Conservation (phyloP, 2,329 filamentous ascomycete genomes). For the Fusarium staphyleae region DNA sequence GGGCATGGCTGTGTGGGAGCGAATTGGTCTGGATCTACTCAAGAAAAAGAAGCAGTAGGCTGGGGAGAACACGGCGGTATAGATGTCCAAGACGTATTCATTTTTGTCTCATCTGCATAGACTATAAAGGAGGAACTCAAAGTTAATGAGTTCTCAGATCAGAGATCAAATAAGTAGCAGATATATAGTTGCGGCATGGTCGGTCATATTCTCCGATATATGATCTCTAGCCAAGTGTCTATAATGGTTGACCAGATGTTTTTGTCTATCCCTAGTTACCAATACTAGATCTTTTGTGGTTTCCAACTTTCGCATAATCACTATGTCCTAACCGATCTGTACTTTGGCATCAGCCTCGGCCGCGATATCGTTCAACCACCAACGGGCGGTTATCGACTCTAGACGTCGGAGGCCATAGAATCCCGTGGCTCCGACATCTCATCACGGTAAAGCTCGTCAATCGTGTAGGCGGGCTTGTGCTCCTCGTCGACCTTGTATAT, state of each 20-base stretch:
- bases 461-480: conserved; percentile 12
- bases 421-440: conserved; percentile 29
- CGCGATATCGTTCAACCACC: background rate
- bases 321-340: background rate
- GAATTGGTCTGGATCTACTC: conserved; percentile 46
- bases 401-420: conserved; percentile 29
- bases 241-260: background rate
- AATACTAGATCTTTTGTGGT: too few species aligned
- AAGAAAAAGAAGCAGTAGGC: conserved; percentile 21
- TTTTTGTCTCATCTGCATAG: conserved; percentile 2
- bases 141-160: background rate
- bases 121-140: background rate
- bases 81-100: background rate
- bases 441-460: conserved; percentile 29
- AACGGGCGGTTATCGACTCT: background rate
- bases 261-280: background rate
- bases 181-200: background rate
- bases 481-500: conserved; percentile 31
- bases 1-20: conserved; percentile 67
- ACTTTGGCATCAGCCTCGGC: too few species aligned
- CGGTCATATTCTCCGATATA: too few species aligned
- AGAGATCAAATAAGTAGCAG: background rate
- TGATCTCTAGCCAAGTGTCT: too few species aligned
- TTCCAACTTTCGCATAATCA: background rate
- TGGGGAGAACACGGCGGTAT: background rate